These are phyloP conservation scores for Brettanomyces sp. DNA, from an alignment of 805 yeast genomes.

Conservation along the genomic window DNA sequence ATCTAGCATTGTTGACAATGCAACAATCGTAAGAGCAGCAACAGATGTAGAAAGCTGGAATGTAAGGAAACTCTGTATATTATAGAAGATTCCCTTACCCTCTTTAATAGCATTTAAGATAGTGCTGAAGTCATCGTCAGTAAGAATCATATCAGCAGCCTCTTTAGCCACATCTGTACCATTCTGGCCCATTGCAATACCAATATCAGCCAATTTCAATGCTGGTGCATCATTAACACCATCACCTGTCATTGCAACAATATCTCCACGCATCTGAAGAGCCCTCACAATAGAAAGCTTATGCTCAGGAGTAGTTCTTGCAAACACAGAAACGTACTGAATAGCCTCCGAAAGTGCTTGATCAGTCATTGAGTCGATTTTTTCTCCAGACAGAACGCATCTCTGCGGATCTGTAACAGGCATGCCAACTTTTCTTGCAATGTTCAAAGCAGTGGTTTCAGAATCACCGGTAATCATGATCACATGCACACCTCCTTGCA, in stretches of 20 bases:
- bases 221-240: conserved; percentile 99
- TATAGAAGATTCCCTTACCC: conserved; percentile 94
- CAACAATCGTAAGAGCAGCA: conserved; percentile 87
- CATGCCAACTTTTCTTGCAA: conserved; percentile 87
- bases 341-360: conserved; percentile 68
- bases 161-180: conserved; percentile 99
- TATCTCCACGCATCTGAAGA: conserved; percentile 80
- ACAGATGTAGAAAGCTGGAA: conserved; percentile 94
- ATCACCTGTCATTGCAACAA: conserved; percentile 99
- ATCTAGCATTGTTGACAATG: conserved; percentile 76
- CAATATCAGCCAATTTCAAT: conserved; percentile 88
- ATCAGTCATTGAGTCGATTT: conserved; percentile 64
- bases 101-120: conserved; percentile 90
- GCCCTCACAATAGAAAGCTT: conserved; percentile 86
- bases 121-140: conserved; percentile 94
- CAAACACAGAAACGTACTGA: conserved; percentile 78
- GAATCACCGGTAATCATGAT: conserved; percentile 97
- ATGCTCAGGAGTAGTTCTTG: conserved; percentile 93
- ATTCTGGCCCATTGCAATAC: conserved; percentile 85
- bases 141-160: conserved; percentile 95
- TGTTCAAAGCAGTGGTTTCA: conserved; percentile 75
- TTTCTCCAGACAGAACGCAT: conserved; percentile 79
- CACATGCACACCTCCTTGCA: conserved; percentile 94
- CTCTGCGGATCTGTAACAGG: conserved; percentile 54
- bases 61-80: conserved; percentile 89